These are phyloP conservation scores for Casaregolazyma lundiana DNA, from an alignment of 1,139 yeast genomes.

Conservation along the genomic window DNA sequence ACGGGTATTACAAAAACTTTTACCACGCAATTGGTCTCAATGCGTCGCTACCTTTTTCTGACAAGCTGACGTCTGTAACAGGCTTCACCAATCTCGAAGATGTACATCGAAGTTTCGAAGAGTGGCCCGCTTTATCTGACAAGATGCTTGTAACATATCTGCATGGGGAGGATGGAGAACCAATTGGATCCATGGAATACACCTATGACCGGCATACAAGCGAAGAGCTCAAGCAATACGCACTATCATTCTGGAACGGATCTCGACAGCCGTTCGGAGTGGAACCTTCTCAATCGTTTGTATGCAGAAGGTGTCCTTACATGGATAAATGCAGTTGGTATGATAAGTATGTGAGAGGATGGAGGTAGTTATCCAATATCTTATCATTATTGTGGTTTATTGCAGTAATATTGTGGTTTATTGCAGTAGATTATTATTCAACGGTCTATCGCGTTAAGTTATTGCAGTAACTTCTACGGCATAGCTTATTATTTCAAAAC, in stretches of 20 bases:
- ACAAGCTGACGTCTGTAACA: neutral
- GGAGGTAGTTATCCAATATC: no score
- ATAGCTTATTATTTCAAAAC: no score
- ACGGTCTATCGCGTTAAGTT: no score
- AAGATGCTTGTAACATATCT: conserved; percentile 21
- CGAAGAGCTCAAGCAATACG: conserved; percentile 21
- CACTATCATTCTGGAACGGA: conserved; percentile 29
- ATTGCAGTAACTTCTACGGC: no score
- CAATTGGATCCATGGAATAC: conserved; percentile 20
- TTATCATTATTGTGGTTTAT: no score
- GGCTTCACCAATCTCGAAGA: conserved; percentile 1
- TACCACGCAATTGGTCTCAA: conserved; percentile 12
- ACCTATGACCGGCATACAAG: conserved; percentile 18
- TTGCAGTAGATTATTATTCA: no score
- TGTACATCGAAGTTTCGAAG: conserved; percentile 1
- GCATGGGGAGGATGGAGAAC: conserved; percentile 14
- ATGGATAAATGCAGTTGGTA: conserved; percentile 23
- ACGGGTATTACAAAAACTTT: conserved; percentile 4
- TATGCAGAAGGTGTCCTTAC: conserved; percentile 23
- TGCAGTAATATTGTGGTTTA: no score
- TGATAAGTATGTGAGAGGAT: neutral
- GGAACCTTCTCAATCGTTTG: conserved; percentile 17
- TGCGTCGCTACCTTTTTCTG: conserved; percentile 8
- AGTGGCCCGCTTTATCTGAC: conserved; percentile 13
- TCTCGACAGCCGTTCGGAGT: conserved; percentile 28